phyloP scores from a whole-genome alignment of 805 yeast genomes.

The Grigorovia jiainica region DNA sequence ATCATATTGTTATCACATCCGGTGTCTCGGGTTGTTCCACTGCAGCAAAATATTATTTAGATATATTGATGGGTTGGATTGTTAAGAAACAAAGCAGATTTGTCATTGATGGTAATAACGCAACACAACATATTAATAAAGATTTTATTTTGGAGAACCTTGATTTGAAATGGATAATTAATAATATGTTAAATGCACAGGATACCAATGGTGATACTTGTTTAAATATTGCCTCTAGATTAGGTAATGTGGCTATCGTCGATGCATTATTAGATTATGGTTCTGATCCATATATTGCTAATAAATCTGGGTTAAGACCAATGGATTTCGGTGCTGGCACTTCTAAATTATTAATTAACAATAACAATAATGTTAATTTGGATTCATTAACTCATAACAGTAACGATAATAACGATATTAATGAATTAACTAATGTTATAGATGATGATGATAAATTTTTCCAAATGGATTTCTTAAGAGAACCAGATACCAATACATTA shows the following conservation, averaged over 20 bases:
- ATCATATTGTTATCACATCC: slow-evolving; percentile 75
- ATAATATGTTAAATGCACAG: slow-evolving; percentile 72
- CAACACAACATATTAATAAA: slow-evolving; percentile 17
- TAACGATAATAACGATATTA: not conserved
- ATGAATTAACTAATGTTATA: not conserved
- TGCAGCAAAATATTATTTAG: slow-evolving; percentile 66
- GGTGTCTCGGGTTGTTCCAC: slow-evolving; percentile 66
- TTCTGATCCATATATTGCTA: slow-evolving; percentile 70
- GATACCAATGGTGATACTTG: slow-evolving; percentile 95
- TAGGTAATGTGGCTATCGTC: slow-evolving; percentile 73
- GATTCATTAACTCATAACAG: not conserved
- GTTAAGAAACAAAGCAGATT: slow-evolving; percentile 34
- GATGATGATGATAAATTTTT: not conserved
- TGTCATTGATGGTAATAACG: not conserved
- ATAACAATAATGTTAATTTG: not conserved
- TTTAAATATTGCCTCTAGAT: slow-evolving; percentile 81
- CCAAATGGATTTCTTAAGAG: slow-evolving; percentile 3
- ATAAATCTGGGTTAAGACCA: slow-evolving; percentile 81
- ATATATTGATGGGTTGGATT: slow-evolving; percentile 67
- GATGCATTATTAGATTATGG: slow-evolving; percentile 79
- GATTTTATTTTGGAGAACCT: slow-evolving; percentile 39
- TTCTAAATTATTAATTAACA: slow-evolving; percentile 6
- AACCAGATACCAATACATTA: slow-evolving; percentile 20
- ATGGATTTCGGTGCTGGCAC: slow-evolving; percentile 62
- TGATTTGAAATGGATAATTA: slow-evolving; percentile 48